These are phyloP conservation scores for Exidia glandulosa DNA, from an alignment of 768 basidiomycete genomes.

Conservation along the genomic window DNA sequence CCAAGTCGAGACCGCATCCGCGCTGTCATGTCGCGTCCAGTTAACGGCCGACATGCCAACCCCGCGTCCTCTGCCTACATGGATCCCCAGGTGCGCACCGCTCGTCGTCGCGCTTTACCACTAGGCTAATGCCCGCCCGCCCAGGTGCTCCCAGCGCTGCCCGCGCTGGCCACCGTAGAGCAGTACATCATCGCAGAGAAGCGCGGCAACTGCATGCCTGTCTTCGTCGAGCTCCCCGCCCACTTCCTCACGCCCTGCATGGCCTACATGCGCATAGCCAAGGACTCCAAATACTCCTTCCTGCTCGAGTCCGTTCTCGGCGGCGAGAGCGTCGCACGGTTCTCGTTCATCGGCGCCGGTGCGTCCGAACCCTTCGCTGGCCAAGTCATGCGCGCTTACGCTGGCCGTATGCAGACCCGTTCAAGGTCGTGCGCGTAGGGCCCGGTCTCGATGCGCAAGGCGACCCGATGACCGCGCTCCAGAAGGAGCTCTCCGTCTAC, in stretches of 20 bases:
- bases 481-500: constrained; percentile 78
- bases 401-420: constrained; percentile 53
- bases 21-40: neutral
- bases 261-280: constrained; percentile 87
- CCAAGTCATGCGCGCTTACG: neutral
- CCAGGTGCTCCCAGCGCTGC: constrained; percentile 42
- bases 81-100: constrained; percentile 17
- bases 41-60: neutral
- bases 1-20: neutral
- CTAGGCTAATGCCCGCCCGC: neutral
- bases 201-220: constrained; percentile 83
- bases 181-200: constrained; percentile 70
- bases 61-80: constrained; percentile 5
- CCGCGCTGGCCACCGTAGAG: constrained; percentile 65
- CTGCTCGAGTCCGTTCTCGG: constrained; percentile 85
- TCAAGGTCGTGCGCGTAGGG: constrained; percentile 85
- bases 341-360: constrained; percentile 96
- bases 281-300: constrained; percentile 91
- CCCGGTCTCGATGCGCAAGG: constrained; percentile 72
- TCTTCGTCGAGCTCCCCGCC: constrained; percentile 87
- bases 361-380: constrained; percentile 14
- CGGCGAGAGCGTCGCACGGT: constrained; percentile 85
- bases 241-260: constrained; percentile 95
- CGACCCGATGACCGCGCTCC: constrained; percentile 76
- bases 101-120: neutral